Evolutionary conservation across 1,284 basidiomycete species (phyloP), one percentile per base, ranked within the genome.

Genomic region (Bjerkandera adusta): DNA sequence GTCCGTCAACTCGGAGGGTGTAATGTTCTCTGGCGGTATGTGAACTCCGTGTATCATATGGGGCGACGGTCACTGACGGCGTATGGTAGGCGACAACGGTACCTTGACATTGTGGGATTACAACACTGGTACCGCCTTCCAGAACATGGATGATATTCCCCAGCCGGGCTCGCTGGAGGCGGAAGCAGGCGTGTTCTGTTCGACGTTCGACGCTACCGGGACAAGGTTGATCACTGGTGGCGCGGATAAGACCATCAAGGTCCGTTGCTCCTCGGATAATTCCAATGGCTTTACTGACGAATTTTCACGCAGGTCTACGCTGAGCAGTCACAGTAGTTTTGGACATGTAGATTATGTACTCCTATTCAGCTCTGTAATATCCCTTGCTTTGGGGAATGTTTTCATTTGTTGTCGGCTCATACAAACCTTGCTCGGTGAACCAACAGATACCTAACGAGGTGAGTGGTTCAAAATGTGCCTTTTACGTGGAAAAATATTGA

Each of bases 241-340:
- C 18, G 96, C 96, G 6, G 96, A 99, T 72, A 99, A 99, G 78
- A 98, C 94, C 7, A 95, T 97, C 73, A 97, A 97, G 78, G 89
- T 88, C 25, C 12, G 68, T 50, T 7, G 18, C 43, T 43, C 16
- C 30, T 20, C 24, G n/a, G n/a, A 38, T 11, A 35, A 45, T 39
- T 26, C 18, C 20, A 12, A 25, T 26, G 21, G 18, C 11, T 26
- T 8, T 22, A 53, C 43, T 51, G 15, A 38, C 12, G 11, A 24
- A 35, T 13, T 36, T 20, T 15, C 36, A 11, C 13, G 25, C 40
- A 77, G 76, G 61, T 77, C 21, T 77, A 77, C 52, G 73, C 75
- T 6, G 74, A 77, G 52, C 71, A 75, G 48, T 55, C 70, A 20
- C 52, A 48, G 21, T 54, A 51, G 44, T 38, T 24, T 35, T 36